A percentile compares a stretch with the other conserved stretches of the same genome.
Evolutionary conservation across 1,139 yeast genomes (phyloP).

Genomic region (Pichia terricola): DNA sequence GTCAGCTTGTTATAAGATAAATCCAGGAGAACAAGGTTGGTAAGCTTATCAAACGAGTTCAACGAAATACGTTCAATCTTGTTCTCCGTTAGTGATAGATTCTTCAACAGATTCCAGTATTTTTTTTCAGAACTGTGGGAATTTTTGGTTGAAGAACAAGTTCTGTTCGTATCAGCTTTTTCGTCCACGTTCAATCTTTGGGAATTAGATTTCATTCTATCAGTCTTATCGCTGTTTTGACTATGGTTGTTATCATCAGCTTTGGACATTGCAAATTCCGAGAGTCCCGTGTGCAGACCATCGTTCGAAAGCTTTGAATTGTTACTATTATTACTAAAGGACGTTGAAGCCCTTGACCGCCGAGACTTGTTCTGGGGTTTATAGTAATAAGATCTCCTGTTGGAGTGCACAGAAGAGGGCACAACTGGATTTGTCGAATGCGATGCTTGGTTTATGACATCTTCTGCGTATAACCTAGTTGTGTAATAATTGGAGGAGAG

Average conservation of each 20-base stretch:
- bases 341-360: slow-evolving; percentile 14
- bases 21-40: slow-evolving; percentile 46
- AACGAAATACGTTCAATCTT: slow-evolving; percentile 38
- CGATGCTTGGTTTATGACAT: slow-evolving; percentile 1
- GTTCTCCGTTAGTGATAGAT: slow-evolving; percentile 48
- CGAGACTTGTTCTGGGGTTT: slow-evolving; percentile 14
- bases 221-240: background rate
- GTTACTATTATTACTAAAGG: background rate
- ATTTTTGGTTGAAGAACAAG: background rate
- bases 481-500: slow-evolving; percentile 11
- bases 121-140: background rate
- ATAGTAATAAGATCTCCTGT: slow-evolving; percentile 21
- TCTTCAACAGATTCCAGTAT: slow-evolving; percentile 46
- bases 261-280: background rate
- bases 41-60: slow-evolving; percentile 39
- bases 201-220: background rate
- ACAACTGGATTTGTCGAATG: slow-evolving; percentile 2
- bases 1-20: slow-evolving; percentile 45
- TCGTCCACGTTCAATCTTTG: background rate
- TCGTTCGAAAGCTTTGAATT: too few species aligned
- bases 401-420: slow-evolving; percentile 10
- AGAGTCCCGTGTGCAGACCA: too few species aligned
- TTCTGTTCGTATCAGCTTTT: background rate
- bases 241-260: background rate
- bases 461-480: slow-evolving; percentile 16